Base-by-base conservation (phyloP, 169 alveolate species). In the Plasmodium fragile region DNA sequence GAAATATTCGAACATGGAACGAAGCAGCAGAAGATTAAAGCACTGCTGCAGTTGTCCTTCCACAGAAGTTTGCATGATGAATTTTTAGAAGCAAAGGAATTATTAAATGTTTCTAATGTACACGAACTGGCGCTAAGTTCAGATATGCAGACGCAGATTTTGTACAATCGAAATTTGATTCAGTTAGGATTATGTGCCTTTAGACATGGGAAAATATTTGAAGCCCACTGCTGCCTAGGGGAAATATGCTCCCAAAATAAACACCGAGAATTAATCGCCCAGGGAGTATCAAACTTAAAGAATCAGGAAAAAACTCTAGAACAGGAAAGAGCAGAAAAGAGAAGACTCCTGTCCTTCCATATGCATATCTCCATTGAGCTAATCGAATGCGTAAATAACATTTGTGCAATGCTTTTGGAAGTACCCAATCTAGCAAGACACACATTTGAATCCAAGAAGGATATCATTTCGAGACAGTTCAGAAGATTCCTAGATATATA, bases 111-210 rank as follows among this genome's bases (percentile, higher is more conserved):
- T 11, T 96, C 98, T 34, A 98, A 97, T 82, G 96, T 97, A 28
- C 98, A 97, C 55, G 99, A 97, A 90, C 93, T 97, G 95, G 99
- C 98, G 25, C 87, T 95, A 52, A 98, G 96, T 93, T 95, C 98
- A 53, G 99, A 98, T 75, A 97, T 97, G 49, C 94, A 95, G 25
- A 98, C 99, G 81, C 99, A 99, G 97, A 98, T 98, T 43, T 94
- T 98, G 84, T 98, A 97, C 96, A 99, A 99, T 95, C 95, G 99
- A 84, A 96, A 98, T 87, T 92, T 98, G 59, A 99, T 98, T 0
- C 99, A 98, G 95, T 95, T 99, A 84, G 99, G 99, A 3, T 96
- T 99, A 43, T 97, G 99, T 79, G 99, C 99, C 28, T 99, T 99
- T 97, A 96, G 99, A 65, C 95, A 95, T 92, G 99, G 99, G 0